These are phyloP conservation scores for Nicotiana benthamiana DNA, from an alignment of 257 asterid species.

Conservation along the genomic window DNA sequence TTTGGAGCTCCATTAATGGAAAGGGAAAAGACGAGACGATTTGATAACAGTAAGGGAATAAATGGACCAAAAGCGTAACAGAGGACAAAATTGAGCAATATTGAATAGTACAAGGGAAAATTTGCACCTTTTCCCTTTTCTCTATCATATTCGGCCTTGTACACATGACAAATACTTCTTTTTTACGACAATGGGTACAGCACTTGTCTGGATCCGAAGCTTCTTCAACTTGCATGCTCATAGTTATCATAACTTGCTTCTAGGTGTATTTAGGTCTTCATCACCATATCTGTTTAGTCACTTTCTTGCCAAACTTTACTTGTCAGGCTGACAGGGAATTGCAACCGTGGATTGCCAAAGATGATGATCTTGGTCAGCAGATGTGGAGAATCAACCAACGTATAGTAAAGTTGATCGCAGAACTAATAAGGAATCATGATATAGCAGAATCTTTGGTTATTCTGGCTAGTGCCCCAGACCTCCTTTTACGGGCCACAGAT, in stretches of 20 bases:
- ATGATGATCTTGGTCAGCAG: slow-evolving; percentile 83
- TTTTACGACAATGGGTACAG: not conserved
- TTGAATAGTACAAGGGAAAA: not conserved
- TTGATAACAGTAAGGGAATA: not conserved
- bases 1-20: not conserved
- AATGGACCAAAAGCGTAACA: not conserved
- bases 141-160: not conserved
- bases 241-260: not conserved
- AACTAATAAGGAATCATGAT: slow-evolving; percentile 93
- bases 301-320: slow-evolving; percentile 30
- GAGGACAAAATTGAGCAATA: not conserved
- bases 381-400: slow-evolving; percentile 95
- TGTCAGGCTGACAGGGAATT: slow-evolving; percentile 96
- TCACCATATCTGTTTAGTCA: slow-evolving; percentile 28
- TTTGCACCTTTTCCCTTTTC: not conserved
- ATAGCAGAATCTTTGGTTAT: slow-evolving; percentile 79
- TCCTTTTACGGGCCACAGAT: slow-evolving; percentile 94
- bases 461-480: slow-evolving; percentile 85
- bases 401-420: slow-evolving; percentile 81
- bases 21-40: not conserved
- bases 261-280: not conserved
- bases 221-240: slow-evolving; percentile 1
- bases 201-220: not conserved
- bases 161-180: not conserved
- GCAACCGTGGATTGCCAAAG: slow-evolving; percentile 95